A percentile compares a stretch with the other conserved stretches of the same genome.
phyloP scores from a whole-genome alignment of 352 stramenopile genomes.

The Phytophthora rubi region DNA sequence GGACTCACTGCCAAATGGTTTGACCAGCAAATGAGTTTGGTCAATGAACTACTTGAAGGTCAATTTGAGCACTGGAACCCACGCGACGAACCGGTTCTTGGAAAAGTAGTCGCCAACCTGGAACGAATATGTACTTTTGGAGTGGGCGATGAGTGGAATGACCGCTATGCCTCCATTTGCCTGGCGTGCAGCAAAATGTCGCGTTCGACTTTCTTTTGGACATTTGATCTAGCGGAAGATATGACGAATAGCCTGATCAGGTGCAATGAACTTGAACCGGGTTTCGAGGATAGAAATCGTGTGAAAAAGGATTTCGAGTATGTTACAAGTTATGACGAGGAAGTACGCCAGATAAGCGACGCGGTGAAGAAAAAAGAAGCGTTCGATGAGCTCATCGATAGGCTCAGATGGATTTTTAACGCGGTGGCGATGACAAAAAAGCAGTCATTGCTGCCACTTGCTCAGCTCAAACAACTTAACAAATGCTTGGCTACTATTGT shows the following conservation, averaged over 20 bases:
- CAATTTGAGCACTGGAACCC: constrained; percentile 12
- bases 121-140: constrained; percentile 18
- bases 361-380: constrained; percentile 6
- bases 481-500: constrained; percentile 14
- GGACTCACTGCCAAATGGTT: not conserved
- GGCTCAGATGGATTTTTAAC: constrained; percentile 24
- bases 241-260: not conserved
- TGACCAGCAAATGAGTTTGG: not conserved
- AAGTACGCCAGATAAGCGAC: constrained; percentile 2
- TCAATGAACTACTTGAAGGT: constrained; percentile 8
- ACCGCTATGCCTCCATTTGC: constrained; percentile 25
- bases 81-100: constrained; percentile 13
- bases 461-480: constrained; percentile 19
- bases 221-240: constrained; percentile 2
- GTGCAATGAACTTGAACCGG: constrained; percentile 9
- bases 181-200: constrained; percentile 23
- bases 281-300: constrained; percentile 7
- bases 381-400: constrained; percentile 28
- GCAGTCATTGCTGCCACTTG: constrained; percentile 11
- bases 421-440: constrained; percentile 17
- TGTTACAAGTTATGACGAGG: constrained; percentile 12
- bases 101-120: constrained; percentile 6
- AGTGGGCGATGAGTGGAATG: constrained; percentile 15
- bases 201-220: constrained; percentile 13
- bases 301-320: constrained; percentile 8